Percentiles rank a stretch among this genome's conserved stretches.
Conservation (phyloP, 345 rosid species). For the Populus ilicifolia region DNA sequence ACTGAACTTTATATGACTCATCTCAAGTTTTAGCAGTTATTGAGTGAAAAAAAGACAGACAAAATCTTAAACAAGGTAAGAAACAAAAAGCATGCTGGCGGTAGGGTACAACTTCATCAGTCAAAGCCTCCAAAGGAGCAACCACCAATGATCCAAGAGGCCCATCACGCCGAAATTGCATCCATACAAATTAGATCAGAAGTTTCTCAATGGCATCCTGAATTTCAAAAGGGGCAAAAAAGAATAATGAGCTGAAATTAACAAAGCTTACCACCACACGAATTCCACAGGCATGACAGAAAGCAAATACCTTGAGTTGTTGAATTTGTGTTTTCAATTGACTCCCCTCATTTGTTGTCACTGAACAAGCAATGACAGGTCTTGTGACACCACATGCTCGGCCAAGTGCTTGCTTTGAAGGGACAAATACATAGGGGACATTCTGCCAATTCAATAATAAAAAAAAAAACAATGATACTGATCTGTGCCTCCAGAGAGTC, state of each 20-base stretch:
- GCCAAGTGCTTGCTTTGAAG: constrained; percentile 94
- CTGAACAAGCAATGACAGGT: constrained; percentile 88
- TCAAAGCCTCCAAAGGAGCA: constrained; percentile 30
- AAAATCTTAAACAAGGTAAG: neutral
- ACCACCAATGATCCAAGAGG: constrained; percentile 44
- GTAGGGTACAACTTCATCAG: constrained; percentile 14
- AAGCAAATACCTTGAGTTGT: constrained; percentile 63
- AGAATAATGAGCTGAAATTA: neutral
- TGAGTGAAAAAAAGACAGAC: neutral
- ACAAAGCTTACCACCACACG: no score
- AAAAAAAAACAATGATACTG: neutral
- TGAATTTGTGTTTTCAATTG: constrained; percentile 84
- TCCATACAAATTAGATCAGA: constrained; percentile 44
- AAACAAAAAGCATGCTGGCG: neutral
- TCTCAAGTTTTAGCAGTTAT: neutral
- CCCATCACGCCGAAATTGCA: constrained; percentile 81
- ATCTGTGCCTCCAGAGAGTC: neutral
- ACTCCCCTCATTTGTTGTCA: constrained; percentile 78
- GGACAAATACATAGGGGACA: constrained; percentile 96
- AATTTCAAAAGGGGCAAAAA: constrained; percentile 8
- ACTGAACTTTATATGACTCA: neutral
- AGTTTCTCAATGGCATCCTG: constrained; percentile 98
- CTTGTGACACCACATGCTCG: constrained; percentile 97
- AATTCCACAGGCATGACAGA: neutral
- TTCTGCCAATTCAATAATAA: constrained; percentile 46